A percentile compares a stretch with the other conserved stretches of the same genome.
These are phyloP conservation scores for Trichoderma atrobrunneum DNA, from an alignment of 2,329 filamentous ascomycete genomes.

Conservation along the genomic window DNA sequence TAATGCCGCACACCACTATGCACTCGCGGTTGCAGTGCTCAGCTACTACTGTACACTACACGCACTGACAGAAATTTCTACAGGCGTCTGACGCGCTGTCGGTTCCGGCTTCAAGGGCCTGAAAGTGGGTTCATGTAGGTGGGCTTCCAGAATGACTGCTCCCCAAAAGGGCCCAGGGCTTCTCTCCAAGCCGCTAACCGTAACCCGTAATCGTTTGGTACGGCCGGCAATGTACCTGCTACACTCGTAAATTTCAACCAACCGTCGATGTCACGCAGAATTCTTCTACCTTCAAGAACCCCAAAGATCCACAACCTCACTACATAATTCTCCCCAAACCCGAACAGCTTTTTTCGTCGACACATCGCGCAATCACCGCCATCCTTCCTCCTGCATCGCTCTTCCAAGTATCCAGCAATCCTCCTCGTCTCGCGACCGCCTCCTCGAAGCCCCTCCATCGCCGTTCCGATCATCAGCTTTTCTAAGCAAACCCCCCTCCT, in stretches of 20 bases:
- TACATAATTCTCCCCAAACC: conserved; percentile 13
- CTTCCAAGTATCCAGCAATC: background rate
- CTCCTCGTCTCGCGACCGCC: conserved; percentile 5
- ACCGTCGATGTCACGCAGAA: conserved; percentile 21
- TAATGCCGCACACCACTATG: background rate
- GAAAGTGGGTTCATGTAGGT: background rate
- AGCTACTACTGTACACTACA: background rate
- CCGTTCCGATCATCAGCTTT: background rate
- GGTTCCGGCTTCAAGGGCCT: conserved; percentile 15
- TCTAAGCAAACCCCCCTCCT: background rate
- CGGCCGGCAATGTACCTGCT: conserved; percentile 15
- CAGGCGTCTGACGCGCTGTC: background rate
- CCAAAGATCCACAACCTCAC: conserved; percentile 16
- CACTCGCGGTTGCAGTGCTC: background rate
- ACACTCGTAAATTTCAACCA: conserved; percentile 17
- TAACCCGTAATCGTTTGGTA: conserved; percentile 8
- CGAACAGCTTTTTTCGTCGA: background rate
- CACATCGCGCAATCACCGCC: conserved; percentile 10
- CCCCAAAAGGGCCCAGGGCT: conserved; percentile 1
- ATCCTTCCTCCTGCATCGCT: background rate
- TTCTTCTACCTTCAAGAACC: conserved; percentile 17
- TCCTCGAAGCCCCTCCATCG: conserved; percentile 16
- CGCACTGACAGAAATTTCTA: background rate
- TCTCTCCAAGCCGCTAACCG: conserved; percentile 14
- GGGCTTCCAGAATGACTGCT: background rate